phyloP scores from a whole-genome alignment of 768 basidiomycete species.

The Podaxis carcinomalis region DNA sequence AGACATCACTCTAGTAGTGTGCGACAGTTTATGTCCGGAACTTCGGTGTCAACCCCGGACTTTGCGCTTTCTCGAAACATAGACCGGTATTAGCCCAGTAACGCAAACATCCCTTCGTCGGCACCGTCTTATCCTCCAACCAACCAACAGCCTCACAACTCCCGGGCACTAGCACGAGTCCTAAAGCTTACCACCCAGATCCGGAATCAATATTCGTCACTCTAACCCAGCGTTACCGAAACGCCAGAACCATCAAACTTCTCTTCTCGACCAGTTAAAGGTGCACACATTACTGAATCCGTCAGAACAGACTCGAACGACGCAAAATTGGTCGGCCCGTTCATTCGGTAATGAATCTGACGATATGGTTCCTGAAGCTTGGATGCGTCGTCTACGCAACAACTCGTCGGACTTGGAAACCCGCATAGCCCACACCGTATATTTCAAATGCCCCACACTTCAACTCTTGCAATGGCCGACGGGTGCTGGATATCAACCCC shows the following conservation, averaged over 20 bases:
- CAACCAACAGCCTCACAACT: neutral
- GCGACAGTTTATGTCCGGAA: neutral
- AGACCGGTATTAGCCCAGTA: neutral
- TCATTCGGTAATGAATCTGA: too few relatives aligned
- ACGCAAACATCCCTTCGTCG: neutral
- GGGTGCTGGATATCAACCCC: too few relatives aligned
- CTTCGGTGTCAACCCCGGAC: neutral
- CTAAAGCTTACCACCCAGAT: neutral
- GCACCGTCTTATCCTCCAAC: neutral
- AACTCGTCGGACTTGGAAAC: neutral
- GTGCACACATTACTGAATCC: too few relatives aligned
- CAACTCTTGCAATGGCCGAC: neutral
- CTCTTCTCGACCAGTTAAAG: neutral
- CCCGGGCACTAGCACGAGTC: neutral
- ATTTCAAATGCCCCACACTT: neutral
- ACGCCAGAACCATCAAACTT: neutral
- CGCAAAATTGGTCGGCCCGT: too few relatives aligned
- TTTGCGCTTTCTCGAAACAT: neutral
- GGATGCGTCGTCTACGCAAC: neutral
- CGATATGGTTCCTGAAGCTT: too few relatives aligned
- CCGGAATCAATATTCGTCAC: neutral
- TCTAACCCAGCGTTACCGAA: neutral
- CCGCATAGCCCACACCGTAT: neutral
- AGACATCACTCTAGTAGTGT: neutral
- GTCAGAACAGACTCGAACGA: too few relatives aligned